phyloP scores from a whole-genome alignment of 768 basidiomycete genomes.

The Zangia roseola region DNA sequence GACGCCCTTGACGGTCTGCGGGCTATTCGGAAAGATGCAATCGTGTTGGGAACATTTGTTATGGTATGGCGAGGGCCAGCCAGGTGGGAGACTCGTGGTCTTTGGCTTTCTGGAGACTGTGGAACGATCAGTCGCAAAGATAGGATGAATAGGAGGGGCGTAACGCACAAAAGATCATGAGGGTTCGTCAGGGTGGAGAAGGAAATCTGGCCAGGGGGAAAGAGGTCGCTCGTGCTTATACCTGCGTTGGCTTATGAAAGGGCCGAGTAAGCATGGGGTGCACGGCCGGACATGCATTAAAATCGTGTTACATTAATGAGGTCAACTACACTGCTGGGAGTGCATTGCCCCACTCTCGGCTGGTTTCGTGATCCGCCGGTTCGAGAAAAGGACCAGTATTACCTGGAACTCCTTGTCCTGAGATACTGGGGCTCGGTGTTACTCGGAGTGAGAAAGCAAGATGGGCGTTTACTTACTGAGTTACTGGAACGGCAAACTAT shows the following conservation, averaged over 20 bases:
- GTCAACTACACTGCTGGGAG: conserved; percentile 21
- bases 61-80: conserved; percentile 38
- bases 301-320: conserved; percentile 33
- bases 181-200: conserved; percentile 15
- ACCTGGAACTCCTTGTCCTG: background rate
- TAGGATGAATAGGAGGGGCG: conserved; percentile 1
- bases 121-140: background rate
- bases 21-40: conserved; percentile 33
- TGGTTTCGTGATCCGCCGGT: conserved; percentile 14
- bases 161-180: conserved; percentile 30
- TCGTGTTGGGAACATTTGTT: conserved; percentile 36
- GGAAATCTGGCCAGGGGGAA: background rate
- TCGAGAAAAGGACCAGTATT: conserved; percentile 6
- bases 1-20: conserved; percentile 29
- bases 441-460: background rate
- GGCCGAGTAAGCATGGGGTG: conserved; percentile 15
- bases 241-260: conserved; percentile 27
- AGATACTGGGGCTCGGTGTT: background rate
- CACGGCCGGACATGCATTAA: conserved; percentile 29
- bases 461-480: conserved; percentile 6
- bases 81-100: conserved; percentile 24
- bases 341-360: conserved; percentile 22
- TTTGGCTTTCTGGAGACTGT: conserved; percentile 34
- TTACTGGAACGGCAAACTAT: conserved; percentile 1
- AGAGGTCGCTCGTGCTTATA: conserved; percentile 13